These are phyloP conservation scores for Rhodotorula glutinis DNA, from an alignment of 1,284 basidiomycete genomes.

Conservation along the genomic window DNA sequence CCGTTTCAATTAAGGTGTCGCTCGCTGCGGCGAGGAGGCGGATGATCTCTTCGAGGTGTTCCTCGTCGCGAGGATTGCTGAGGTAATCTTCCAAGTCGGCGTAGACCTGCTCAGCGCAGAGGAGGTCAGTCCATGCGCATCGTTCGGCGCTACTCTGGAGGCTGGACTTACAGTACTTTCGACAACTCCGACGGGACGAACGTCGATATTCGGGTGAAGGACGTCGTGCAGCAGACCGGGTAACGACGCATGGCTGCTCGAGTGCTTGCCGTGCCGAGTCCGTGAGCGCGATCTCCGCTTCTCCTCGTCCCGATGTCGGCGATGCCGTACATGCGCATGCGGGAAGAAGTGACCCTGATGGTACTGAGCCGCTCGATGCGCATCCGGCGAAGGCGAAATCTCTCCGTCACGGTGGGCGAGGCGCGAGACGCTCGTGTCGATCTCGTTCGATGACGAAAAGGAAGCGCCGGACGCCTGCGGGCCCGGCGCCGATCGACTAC, in stretches of 20 bases:
- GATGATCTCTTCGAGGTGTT: constrained; percentile 56
- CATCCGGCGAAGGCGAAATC: background rate
- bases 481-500: constrained; percentile 4
- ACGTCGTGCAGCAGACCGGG: constrained; percentile 35
- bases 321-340: background rate
- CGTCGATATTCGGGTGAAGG: constrained; percentile 33
- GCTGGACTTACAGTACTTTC: constrained; percentile 63
- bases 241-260: constrained; percentile 24
- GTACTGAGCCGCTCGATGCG: background rate
- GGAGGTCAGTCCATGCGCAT: too few relatives aligned
- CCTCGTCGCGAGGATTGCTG: constrained; percentile 48
- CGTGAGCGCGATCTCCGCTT: constrained; percentile 14
- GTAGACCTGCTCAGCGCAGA: constrained; percentile 50
- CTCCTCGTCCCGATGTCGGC: background rate
- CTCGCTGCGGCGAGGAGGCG: constrained; percentile 60
- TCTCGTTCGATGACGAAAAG: constrained; percentile 22
- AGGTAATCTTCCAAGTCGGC: constrained; percentile 66
- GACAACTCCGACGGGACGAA: constrained; percentile 67
- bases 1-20: constrained; percentile 58
- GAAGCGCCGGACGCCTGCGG: background rate
- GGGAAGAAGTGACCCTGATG: background rate
- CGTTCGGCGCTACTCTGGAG: too few relatives aligned
- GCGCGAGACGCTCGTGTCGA: constrained; percentile 4
- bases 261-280: constrained; percentile 18
- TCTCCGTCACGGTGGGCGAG: background rate